phyloP scores from a whole-genome alignment of 73 alveolate species.

The Paramecium pentaurelia region DNA sequence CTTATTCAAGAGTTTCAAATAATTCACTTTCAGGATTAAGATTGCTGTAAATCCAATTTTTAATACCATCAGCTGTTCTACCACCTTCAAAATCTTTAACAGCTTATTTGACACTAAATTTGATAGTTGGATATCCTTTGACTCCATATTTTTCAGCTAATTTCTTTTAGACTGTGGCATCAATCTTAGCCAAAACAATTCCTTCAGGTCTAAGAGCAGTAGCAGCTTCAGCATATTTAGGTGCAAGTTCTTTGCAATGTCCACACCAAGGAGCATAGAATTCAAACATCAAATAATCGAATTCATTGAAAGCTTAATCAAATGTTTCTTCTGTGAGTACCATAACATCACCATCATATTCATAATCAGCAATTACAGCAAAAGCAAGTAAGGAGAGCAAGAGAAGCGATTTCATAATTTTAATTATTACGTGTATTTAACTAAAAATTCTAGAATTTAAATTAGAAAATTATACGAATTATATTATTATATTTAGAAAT shows the following conservation, averaged over 20 bases:
- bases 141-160: constrained; percentile 63
- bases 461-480: not conserved
- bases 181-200: constrained; percentile 75
- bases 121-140: constrained; percentile 77
- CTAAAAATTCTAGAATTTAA: not conserved
- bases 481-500: not conserved
- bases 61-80: constrained; percentile 77
- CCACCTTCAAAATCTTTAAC: constrained; percentile 73
- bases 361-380: constrained; percentile 34
- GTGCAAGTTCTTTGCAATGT: constrained; percentile 84
- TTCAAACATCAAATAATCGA: constrained; percentile 71
- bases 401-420: constrained; percentile 19
- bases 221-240: constrained; percentile 82
- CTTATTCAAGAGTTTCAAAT: constrained; percentile 51
- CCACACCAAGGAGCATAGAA: constrained; percentile 96
- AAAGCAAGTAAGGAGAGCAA: constrained; percentile 25
- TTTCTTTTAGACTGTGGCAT: constrained; percentile 70
- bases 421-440: not conserved
- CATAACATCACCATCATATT: constrained; percentile 81
- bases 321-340: constrained; percentile 73
- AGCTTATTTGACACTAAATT: constrained; percentile 70
- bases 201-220: constrained; percentile 64
- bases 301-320: constrained; percentile 65
- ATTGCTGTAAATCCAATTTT: constrained; percentile 70
- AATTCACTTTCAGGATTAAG: constrained; percentile 51